Conservation (phyloP, 768 basidiomycete genomes). For the Austroboletus festivus region DNA sequence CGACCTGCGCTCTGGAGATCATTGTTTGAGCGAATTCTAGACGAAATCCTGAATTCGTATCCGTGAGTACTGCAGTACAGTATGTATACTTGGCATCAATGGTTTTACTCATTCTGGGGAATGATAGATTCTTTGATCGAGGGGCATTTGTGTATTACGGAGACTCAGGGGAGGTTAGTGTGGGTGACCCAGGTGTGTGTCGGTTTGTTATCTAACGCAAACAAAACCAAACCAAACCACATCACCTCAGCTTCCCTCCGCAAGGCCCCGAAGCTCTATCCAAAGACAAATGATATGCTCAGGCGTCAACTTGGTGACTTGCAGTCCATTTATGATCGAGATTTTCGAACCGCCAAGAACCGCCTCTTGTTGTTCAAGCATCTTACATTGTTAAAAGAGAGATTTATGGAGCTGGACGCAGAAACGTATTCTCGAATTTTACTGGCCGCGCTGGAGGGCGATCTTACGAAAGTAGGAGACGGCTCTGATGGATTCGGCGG, state of each 20-base stretch:
- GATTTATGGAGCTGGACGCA: background rate
- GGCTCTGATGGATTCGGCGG: too few species aligned
- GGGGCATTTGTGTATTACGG: constrained; percentile 4
- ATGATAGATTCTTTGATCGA: constrained; percentile 18
- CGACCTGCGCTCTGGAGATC: constrained; percentile 9
- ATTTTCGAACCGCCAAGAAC: constrained; percentile 13
- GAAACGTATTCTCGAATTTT: background rate
- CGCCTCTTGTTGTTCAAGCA: constrained; percentile 12
- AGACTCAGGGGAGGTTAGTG: background rate
- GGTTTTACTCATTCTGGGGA: background rate
- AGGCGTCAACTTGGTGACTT: background rate
- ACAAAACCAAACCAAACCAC: background rate
- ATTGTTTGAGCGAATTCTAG: constrained; percentile 26
- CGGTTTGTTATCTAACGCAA: background rate
- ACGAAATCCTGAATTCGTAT: constrained; percentile 19
- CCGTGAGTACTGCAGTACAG: constrained; percentile 13
- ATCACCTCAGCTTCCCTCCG: constrained; percentile 10
- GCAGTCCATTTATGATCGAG: constrained; percentile 1
- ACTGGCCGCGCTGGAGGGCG: constrained; percentile 2
- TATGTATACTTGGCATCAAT: too few species aligned
- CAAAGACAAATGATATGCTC: constrained; percentile 8
- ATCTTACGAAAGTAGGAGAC: background rate
- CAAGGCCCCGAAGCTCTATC: constrained; percentile 3
- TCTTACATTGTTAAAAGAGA: background rate
- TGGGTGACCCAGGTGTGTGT: constrained; percentile 5